A percentile compares a stretch with the other conserved stretches of the same genome.
Evolutionary conservation across 192 early-diverging fungal genomes (phyloP).

Genomic region (Coemansia sp.): DNA sequence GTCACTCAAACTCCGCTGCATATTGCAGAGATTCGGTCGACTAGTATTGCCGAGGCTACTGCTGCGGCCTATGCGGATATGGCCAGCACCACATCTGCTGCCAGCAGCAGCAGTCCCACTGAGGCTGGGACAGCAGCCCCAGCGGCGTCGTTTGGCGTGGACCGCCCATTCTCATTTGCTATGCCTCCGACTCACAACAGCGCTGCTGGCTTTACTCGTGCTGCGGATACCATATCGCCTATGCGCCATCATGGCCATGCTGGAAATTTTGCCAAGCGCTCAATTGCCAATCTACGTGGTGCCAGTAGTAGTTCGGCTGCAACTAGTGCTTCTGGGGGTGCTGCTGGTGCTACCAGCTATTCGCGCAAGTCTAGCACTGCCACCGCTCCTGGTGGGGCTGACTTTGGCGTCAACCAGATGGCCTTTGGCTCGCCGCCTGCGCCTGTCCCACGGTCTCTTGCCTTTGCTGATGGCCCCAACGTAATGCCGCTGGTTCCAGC

Average conservation of each 20-base stretch:
- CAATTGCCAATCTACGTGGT: slow-evolving; percentile 51
- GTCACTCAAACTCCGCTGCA: slow-evolving; percentile 45
- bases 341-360: slow-evolving; percentile 8
- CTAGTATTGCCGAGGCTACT: slow-evolving; percentile 31
- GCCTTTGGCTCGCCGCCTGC: slow-evolving; percentile 54
- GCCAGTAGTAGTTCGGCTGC: background rate
- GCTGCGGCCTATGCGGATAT: slow-evolving; percentile 10
- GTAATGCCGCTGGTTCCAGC: background rate
- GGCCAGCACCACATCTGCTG: background rate
- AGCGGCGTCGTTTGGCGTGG: slow-evolving; percentile 9
- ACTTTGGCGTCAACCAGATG: slow-evolving; percentile 14
- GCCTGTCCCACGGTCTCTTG: slow-evolving; percentile 44
- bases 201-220: slow-evolving; percentile 34
- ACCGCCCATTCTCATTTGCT: slow-evolving; percentile 43
- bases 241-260: slow-evolving; percentile 29
- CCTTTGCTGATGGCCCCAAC: slow-evolving; percentile 32
- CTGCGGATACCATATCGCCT: slow-evolving; percentile 27
- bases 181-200: slow-evolving; percentile 17
- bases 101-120: background rate
- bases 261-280: slow-evolving; percentile 54
- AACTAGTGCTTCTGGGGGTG: background rate
- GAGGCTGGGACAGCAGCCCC: background rate
- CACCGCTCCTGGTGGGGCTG: slow-evolving; percentile 2
- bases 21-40: slow-evolving; percentile 29
- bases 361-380: slow-evolving; percentile 31